Base-by-base conservation (phyloP, 306 rosid genomes). In the Cucumis hystrix region DNA sequence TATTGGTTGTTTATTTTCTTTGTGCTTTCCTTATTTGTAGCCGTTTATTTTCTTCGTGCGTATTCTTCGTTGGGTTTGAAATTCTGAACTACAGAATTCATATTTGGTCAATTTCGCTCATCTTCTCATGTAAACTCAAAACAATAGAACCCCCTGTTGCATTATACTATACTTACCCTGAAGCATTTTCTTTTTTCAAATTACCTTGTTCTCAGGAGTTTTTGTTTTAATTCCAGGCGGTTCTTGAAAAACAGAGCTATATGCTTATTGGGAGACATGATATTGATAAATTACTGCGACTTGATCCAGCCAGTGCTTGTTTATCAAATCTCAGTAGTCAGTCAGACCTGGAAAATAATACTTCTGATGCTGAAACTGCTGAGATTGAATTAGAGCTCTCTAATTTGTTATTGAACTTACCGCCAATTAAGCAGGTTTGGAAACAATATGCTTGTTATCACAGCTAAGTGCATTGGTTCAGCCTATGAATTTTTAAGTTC, bases 211-310 rank as follows among this genome's bases (percentile, higher is more conserved):
- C 39, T 67, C 33, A 54, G 20, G 37, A 18, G 41, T 25, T 18
- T 7, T 77, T 62, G 63, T n/a, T 78, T 54, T 64, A 11, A 51
- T 78, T 85, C 73, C 90, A 96, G 99, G 97, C 98, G 63, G 99
- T 96, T 83, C 92, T 96, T 85, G 99, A 96, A 88, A 96, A 96
- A 89, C 99, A 96, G 88, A 91, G 98, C 82, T 96, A 96, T 77
- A 92, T 96, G 99, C 97, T 96, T 56, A 91, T 96, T 87, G 99
- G 99, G 84, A 91, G 99, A 84, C 89, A 92, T 78, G 99, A 96
- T 84, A 87, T 96, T 45, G 99, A 96, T 78, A 93, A 89, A 85
- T 82, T 92, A 89, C 89, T 96, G 98, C 90, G 88, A 82, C 87
- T 87, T 81, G 97, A 88, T 82, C 88, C 93, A 57, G 90, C 98